These are phyloP conservation scores for Xylaria palmicola DNA, from an alignment of 495 filamentous ascomycete species.

Conservation along the genomic window DNA sequence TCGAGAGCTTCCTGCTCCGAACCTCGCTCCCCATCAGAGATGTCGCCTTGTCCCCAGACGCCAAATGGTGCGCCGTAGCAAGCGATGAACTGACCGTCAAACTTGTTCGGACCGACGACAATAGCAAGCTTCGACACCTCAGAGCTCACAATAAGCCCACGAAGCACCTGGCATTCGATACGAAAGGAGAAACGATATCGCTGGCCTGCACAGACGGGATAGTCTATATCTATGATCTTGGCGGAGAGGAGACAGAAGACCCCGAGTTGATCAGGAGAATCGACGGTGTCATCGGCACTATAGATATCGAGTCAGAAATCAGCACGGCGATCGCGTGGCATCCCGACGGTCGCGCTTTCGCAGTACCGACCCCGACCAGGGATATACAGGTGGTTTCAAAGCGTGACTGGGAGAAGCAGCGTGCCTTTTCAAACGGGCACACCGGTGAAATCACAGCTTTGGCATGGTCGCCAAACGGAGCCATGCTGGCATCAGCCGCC, in stretches of 20 bases:
- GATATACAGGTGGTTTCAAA: slow-evolving; percentile 85
- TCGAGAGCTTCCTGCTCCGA: slow-evolving; percentile 78
- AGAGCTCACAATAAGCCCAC: slow-evolving; percentile 78
- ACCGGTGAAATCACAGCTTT: slow-evolving; percentile 82
- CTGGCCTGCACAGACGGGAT: slow-evolving; percentile 85
- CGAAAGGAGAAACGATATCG: slow-evolving; percentile 70
- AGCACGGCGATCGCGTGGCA: slow-evolving; percentile 84
- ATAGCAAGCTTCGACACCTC: slow-evolving; percentile 68
- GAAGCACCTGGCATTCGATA: slow-evolving; percentile 89
- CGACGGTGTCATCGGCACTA: slow-evolving; percentile 76
- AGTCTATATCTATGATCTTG: slow-evolving; percentile 85
- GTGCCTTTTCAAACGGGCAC: slow-evolving; percentile 73
- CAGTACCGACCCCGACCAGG: slow-evolving; percentile 74
- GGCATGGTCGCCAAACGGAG: slow-evolving; percentile 92
- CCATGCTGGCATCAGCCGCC: slow-evolving; percentile 77
- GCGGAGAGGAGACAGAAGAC: slow-evolving; percentile 70
- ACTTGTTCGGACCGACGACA: slow-evolving; percentile 78
- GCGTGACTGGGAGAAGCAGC: slow-evolving; percentile 83
- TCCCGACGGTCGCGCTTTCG: slow-evolving; percentile 91
- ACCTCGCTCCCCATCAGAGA: slow-evolving; percentile 82
- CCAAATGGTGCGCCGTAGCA: slow-evolving; percentile 88
- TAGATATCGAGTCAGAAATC: slow-evolving; percentile 76
- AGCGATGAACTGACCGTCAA: slow-evolving; percentile 94
- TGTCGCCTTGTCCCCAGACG: slow-evolving; percentile 78
- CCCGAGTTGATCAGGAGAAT: slow-evolving; percentile 78